Conservation (phyloP, 345 rosid genomes). For the Arabidopsis thaliana region TAIR10.1 NC_003070.9:2581001-2581500, state of each 20-base stretch:
- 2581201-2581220: background rate
- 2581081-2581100: slow-evolving; percentile 2
- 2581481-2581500: background rate
- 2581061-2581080: background rate
- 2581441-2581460: background rate
- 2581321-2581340: slow-evolving; percentile 28
- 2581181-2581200: slow-evolving; percentile 1
- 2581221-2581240: background rate
- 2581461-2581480: background rate
- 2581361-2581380: background rate
- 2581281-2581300: slow-evolving; percentile 6
- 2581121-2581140: background rate
- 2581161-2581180: background rate
- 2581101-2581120: background rate
- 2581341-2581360: slow-evolving; percentile 11
- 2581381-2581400: slow-evolving; percentile 13
- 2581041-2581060: background rate
- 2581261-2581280: background rate
- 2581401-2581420: background rate
- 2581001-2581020: background rate
- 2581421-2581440: background rate
- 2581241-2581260: background rate
- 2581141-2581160: background rate
- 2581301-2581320: background rate
- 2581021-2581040: background rate